Base-by-base conservation (phyloP, 192 early-diverging fungal species). In the Coemansia sp. region DNA sequence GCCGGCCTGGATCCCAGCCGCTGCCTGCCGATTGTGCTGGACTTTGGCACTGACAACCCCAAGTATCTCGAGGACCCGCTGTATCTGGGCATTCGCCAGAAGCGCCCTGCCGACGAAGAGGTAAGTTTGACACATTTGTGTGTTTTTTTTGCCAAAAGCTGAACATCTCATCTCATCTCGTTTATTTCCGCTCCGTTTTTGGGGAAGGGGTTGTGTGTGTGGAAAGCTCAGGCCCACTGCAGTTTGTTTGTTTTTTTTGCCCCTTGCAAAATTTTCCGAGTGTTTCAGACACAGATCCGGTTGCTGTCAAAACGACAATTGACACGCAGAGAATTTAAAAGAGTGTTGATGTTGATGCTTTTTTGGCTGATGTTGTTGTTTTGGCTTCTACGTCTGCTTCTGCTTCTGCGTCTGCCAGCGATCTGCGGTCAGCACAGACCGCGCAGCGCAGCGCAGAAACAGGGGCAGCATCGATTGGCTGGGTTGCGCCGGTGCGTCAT, bases 1-100 rank as follows among this genome's bases (percentile, higher is more conserved):
- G 91, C 87, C 17, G 95, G 95, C 48, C 87, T 98, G 56, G 87
- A 95, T 67, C 96, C 94, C 63, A 66, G 86, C 62, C 84, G 87
- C 60, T 94, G 93, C 48, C 85, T 98, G 36, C 96, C 96, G 18
- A 93, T 98, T 68, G 89, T 90, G 52, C 76, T 98, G 29, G 96
- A 98, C 70, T 82, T 95, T 75, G 96, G 96, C 31, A 95, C 93
- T 49, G 91, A 96, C 85, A 96, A 87, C 65, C 84, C 89, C 33
- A 84, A 88, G 65, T 88, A 87, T 63, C 83, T 92, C 58, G 83
- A 91, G 8, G 94, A 98, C 67, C 91, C 93, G 55, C 86, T 96
- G 66, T 98, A 98, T 67, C 83, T 96, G 40, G 96, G 96, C 33
- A 77, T 90, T 30, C 84, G 86, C 40, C 85, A 86, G 73, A 85